Evolutionary conservation across 1,284 basidiomycete genomes (phyloP).

Genomic region (Leccinum proximum): DNA sequence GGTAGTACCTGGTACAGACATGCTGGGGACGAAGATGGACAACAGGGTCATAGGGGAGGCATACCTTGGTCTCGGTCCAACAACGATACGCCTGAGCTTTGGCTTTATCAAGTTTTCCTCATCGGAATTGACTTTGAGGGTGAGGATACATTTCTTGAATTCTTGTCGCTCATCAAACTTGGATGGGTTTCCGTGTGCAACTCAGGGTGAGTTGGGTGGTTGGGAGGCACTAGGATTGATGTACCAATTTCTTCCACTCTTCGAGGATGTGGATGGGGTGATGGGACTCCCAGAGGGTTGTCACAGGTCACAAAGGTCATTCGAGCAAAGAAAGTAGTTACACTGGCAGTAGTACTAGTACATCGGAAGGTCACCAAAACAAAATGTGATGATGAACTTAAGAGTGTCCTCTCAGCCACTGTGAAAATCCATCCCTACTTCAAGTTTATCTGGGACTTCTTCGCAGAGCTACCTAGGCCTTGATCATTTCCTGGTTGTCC

Average conservation of each 20-base stretch:
- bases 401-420: too few species aligned
- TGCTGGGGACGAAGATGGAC: background rate
- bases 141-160: constrained; percentile 68
- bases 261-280: constrained; percentile 62
- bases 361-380: too few species aligned
- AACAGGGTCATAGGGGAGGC: background rate
- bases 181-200: constrained; percentile 69
- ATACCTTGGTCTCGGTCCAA: constrained; percentile 39
- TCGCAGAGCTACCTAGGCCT: too few species aligned
- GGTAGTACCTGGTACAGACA: constrained; percentile 47
- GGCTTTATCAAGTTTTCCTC: constrained; percentile 97
- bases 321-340: too few species aligned
- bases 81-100: constrained; percentile 77
- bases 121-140: constrained; percentile 70
- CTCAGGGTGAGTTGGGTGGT: background rate
- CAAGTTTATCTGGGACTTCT: too few species aligned
- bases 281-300: too few species aligned
- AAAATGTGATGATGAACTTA: too few species aligned
- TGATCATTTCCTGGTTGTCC: too few species aligned
- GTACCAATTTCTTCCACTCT: constrained; percentile 73
- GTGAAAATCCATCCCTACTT: too few species aligned
- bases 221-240: constrained; percentile 21
- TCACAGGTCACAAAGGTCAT: too few species aligned
- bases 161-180: constrained; percentile 68
- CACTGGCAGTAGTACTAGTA: too few species aligned